Evolutionary conservation across 306 rosid genomes (phyloP), one percentile per base, ranked within the genome.

Genomic region (Hylodesmum podocarpum): DNA sequence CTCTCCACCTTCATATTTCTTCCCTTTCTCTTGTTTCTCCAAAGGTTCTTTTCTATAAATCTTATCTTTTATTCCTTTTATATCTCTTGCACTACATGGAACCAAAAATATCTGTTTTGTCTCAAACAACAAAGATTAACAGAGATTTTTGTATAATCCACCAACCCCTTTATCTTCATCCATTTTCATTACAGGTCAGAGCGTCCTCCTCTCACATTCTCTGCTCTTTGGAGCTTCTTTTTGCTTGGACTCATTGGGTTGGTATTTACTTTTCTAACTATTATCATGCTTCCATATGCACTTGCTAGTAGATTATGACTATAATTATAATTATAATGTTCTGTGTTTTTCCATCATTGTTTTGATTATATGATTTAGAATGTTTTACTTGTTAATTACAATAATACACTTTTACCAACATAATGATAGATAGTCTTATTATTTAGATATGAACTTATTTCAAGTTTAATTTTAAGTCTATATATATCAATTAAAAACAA

Each of bases 211-310:
- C 64, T 84, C 53, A 78, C 39, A 2, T 75, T 81, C 77, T 59
- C 82, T 8, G 7, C 73, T 40, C 73, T 83, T 4, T 70, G 75
- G 36, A 57, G 78, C 69, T 75, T 83, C 73, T 78, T 81, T 68
- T 41, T 84, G 37, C 86, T 84, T 75, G 54, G 75, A 58, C 21
- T 77, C 1, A 9, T 57, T 11, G 86, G 80, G 84, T 86, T 59
- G 22, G 84, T 83, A 13, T 13, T 13, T 15, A 15, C 71, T 83
- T 19, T n/a, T 16, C n/a, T 22, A 22, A 40, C 24, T 58, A 68
- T 6, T 43, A 18, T 33, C 2, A 51, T 21, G 9, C 57, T 25
- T 55, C 51, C 11, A 39, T 25, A 0, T 22, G 14, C 8, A 39
- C 25, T 28, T 46, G 28, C 24, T 13, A 41, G 34, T 31, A 19